A percentile compares a stretch with the other conserved stretches of the same genome.
These are phyloP conservation scores for Xylaria grammica DNA, from an alignment of 495 filamentous ascomycete genomes.

Conservation along the genomic window DNA sequence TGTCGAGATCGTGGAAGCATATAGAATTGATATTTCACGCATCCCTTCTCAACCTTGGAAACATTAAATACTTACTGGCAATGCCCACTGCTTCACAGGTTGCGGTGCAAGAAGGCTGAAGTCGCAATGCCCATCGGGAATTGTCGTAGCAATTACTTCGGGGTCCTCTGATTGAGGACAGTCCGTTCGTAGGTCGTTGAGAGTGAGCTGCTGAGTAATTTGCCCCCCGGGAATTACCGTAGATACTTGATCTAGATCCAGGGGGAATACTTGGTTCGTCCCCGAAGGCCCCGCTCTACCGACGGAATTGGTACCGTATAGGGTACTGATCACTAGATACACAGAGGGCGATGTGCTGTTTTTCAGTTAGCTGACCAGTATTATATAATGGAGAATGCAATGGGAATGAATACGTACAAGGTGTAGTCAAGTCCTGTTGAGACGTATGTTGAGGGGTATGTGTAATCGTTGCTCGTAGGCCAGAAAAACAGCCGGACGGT, in stretches of 20 bases:
- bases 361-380: slow-evolving; percentile 8
- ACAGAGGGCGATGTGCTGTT: slow-evolving; percentile 46
- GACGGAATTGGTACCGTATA: slow-evolving; percentile 33
- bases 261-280: slow-evolving; percentile 31
- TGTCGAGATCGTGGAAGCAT: neutral
- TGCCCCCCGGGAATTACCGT: slow-evolving; percentile 27
- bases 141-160: slow-evolving; percentile 34
- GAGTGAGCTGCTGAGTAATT: slow-evolving; percentile 35
- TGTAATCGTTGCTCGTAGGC: slow-evolving; percentile 38
- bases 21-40: too few relatives aligned
- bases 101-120: slow-evolving; percentile 36
- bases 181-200: slow-evolving; percentile 39
- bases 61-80: slow-evolving; percentile 20
- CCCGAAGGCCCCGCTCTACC: slow-evolving; percentile 30
- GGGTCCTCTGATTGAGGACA: slow-evolving; percentile 32
- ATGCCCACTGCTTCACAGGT: slow-evolving; percentile 34
- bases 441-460: slow-evolving; percentile 42
- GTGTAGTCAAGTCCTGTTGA: slow-evolving; percentile 37
- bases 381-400: neutral
- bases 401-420: slow-evolving; percentile 34
- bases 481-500: slow-evolving; percentile 44
- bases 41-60: neutral
- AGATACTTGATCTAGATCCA: slow-evolving; percentile 37
- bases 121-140: slow-evolving; percentile 33
- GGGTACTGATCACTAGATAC: slow-evolving; percentile 42